These are phyloP conservation scores for Tetracladium maxilliforme DNA, from an alignment of 2,329 filamentous ascomycete species.

Conservation along the genomic window DNA sequence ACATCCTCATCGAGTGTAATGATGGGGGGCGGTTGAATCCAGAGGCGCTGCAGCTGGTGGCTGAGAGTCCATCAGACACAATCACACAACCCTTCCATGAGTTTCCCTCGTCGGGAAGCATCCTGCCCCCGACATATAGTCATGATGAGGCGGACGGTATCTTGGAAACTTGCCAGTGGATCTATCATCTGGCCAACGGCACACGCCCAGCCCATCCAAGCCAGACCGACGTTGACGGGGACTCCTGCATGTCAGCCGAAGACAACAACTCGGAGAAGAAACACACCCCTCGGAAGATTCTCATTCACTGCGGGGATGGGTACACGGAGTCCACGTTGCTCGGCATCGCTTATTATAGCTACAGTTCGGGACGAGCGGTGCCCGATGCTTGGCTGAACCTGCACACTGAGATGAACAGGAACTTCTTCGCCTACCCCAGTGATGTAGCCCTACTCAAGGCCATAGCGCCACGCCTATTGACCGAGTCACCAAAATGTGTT, in stretches of 20 bases:
- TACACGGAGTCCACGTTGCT: conserved; percentile 92
- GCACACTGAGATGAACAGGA: conserved; percentile 67
- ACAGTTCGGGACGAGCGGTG: conserved; percentile 65
- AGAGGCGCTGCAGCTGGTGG: conserved; percentile 46
- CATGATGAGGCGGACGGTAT: conserved; percentile 73
- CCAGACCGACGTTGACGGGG: conserved; percentile 30
- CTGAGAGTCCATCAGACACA: too few relatives aligned
- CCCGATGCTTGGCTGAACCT: conserved; percentile 79
- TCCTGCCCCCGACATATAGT: conserved; percentile 72
- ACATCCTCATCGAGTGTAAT: conserved; percentile 77
- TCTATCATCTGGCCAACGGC: conserved; percentile 69
- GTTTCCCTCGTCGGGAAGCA: conserved; percentile 90
- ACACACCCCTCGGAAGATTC: conserved; percentile 43
- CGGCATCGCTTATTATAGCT: conserved; percentile 85
- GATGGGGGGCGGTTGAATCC: conserved; percentile 70
- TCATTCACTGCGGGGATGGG: conserved; percentile 89
- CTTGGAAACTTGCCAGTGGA: conserved; percentile 78
- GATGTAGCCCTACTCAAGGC: conserved; percentile 72
- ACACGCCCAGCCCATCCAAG: conserved; percentile 17
- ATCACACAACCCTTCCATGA: conserved; percentile 50
- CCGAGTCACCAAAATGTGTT: conserved; percentile 44
- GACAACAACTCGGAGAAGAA: conserved; percentile 11
- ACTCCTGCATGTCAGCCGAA: conserved; percentile 33
- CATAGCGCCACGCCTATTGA: conserved; percentile 62
- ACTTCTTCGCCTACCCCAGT: conserved; percentile 91